Conservation (phyloP, 2,329 filamentous ascomycete genomes). For the Aspergillus fumigatiaffinis region DNA sequence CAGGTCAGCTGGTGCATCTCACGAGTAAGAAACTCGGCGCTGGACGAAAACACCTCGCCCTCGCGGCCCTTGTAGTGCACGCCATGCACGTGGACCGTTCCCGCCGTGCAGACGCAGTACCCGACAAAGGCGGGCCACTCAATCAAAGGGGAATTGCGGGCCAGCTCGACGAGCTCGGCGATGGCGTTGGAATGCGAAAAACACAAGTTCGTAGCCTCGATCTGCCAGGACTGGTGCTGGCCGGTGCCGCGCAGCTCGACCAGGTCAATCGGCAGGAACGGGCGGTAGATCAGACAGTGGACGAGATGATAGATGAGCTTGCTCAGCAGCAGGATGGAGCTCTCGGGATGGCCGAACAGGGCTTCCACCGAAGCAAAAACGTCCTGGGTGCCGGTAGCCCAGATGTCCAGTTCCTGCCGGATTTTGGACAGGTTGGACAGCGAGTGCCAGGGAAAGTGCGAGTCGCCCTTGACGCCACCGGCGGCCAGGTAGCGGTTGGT, state of each 20-base stretch:
- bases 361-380: conserved; percentile 71
- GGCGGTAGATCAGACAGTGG: conserved; percentile 81
- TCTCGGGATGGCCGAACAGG: conserved; percentile 73
- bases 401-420: conserved; percentile 76
- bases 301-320: conserved; percentile 84
- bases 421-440: conserved; percentile 83
- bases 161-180: conserved; percentile 74
- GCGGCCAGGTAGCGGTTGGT: conserved; percentile 81
- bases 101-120: conserved; percentile 81
- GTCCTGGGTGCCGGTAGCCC: conserved; percentile 77
- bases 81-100: conserved; percentile 83
- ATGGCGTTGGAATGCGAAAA: conserved; percentile 85
- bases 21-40: conserved; percentile 66
- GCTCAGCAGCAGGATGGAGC: conserved; percentile 73
- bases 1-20: conserved; percentile 79
- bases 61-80: conserved; percentile 68
- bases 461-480: conserved; percentile 82
- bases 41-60: conserved; percentile 61
- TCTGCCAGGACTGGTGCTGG: conserved; percentile 89
- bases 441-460: conserved; percentile 87
- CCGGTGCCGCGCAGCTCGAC: conserved; percentile 74
- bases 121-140: conserved; percentile 86
- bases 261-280: conserved; percentile 80
- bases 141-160: conserved; percentile 67
- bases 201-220: conserved; percentile 83